phyloP scores from a whole-genome alignment of 1,284 basidiomycete genomes.

The Rhodotorula glutinis region DNA sequence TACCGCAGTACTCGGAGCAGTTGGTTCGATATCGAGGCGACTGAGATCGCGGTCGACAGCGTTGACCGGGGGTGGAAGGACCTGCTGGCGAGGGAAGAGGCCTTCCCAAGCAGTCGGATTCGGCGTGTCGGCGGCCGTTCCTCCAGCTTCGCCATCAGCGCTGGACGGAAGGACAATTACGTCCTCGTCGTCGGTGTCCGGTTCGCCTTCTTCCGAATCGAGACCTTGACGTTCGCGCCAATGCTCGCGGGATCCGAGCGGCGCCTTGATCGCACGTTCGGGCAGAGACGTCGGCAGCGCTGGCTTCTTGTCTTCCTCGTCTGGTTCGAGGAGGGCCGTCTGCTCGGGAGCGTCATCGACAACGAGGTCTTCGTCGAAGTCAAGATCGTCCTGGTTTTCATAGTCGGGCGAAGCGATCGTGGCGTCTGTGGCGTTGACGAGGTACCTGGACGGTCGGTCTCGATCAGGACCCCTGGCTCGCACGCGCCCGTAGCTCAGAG shows the following conservation, averaged over 20 bases:
- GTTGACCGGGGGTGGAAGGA: neutral
- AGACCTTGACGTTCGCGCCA: neutral
- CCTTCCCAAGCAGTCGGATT: neutral
- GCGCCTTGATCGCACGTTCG: neutral
- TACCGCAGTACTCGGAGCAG: neutral
- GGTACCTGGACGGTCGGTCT: slow-evolving; percentile 11
- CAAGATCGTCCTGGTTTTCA: slow-evolving; percentile 44
- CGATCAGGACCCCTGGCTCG: too few relatives aligned
- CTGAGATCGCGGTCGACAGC: neutral
- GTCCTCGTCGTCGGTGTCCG: slow-evolving; percentile 11
- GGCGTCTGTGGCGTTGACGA: slow-evolving; percentile 5
- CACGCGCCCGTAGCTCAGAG: too few relatives aligned
- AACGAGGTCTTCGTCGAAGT: slow-evolving; percentile 4
- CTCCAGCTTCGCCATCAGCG: neutral
- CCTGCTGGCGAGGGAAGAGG: neutral
- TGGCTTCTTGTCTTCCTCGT: slow-evolving; percentile 47
- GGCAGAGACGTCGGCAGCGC: slow-evolving; percentile 6
- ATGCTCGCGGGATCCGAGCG: neutral
- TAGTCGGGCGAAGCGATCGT: slow-evolving; percentile 11
- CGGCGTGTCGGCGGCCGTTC: neutral
- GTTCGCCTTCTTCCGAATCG: slow-evolving; percentile 11
- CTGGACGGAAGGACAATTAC: neutral
- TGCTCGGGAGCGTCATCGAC: too few relatives aligned
- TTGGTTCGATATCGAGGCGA: neutral
- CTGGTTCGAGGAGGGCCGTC: slow-evolving; percentile 25